Evolutionary conservation across 352 stramenopile species (phyloP), one percentile per base, ranked within the genome.

Genomic region (Peronospora belbahrii): DNA sequence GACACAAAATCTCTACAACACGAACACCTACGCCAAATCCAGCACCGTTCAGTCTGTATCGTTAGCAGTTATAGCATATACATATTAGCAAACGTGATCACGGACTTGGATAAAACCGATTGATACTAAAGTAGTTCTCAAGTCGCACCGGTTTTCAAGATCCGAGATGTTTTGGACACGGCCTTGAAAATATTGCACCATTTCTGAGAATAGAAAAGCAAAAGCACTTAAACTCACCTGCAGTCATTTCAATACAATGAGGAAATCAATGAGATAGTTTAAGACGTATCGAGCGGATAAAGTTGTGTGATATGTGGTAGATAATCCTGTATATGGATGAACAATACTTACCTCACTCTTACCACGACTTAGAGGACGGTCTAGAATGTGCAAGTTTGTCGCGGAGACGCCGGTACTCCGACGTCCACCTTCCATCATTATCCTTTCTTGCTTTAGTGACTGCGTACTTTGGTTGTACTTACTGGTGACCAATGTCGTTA

Each of bases 111-210:
- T 11, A 28, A 28, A 11, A 2, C 6, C 23, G 9, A 9, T 27
- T 27, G 23, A 27, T 6, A 1, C 11, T 9, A 11, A 3, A 36
- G 7, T 10, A 6, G 3, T 20, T 9, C 20, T 20, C 2, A 3
- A 20, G 34, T 15, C 53, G 46, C 46, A 88, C 73, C 84, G 66
- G 51, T 88, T 85, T 71, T 98, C 94, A 9, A 99, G 76, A 64
- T 98, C 95, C 19, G 77, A 94, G 58, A 98, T 97, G 63, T 94
- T 97, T 46, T 95, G 81, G 22, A 98, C 94, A 25, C 92, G 82
- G 31, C 83, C 82, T 61, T 98, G 94, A 69, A 97, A 97, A 74
- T 98, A 98, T 71, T 99, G 95, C 6, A 99, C 94, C 69, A 98
- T 88, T 70, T 99, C 95, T 9, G 85, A 97, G 66, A 98, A 98